phyloP scores from a whole-genome alignment of 352 stramenopile genomes.

The Phytophthora lateralis region DNA sequence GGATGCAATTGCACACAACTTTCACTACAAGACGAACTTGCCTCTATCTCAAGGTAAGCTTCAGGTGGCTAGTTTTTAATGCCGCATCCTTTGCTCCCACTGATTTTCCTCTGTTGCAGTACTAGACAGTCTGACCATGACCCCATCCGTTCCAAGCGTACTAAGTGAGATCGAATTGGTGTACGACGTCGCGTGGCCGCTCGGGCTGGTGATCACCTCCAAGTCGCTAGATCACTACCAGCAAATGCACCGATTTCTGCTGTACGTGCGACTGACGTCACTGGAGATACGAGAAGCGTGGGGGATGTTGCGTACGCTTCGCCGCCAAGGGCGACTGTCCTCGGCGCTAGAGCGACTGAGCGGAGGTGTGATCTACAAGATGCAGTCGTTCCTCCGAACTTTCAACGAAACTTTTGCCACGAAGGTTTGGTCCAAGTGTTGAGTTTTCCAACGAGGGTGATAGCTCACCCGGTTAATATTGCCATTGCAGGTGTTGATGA shows the following conservation, averaged over 20 bases:
- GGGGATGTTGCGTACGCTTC: slow-evolving; percentile 38
- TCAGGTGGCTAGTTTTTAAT: neutral
- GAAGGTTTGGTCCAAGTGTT: slow-evolving; percentile 27
- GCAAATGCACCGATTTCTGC: slow-evolving; percentile 49
- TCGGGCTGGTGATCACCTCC: slow-evolving; percentile 53
- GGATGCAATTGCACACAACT: slow-evolving; percentile 37
- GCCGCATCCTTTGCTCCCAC: neutral
- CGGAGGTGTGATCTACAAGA: slow-evolving; percentile 44
- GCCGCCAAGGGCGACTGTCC: slow-evolving; percentile 12
- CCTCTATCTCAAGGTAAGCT: slow-evolving; percentile 47
- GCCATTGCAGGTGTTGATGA: slow-evolving; percentile 43
- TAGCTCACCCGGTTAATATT: slow-evolving; percentile 4
- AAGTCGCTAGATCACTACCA: slow-evolving; percentile 42
- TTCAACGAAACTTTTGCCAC: slow-evolving; percentile 59
- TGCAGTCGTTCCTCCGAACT: slow-evolving; percentile 43
- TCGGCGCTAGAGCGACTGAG: slow-evolving; percentile 31
- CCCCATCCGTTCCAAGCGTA: slow-evolving; percentile 32
- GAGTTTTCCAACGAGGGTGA: neutral
- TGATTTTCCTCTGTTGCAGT: slow-evolving; percentile 27
- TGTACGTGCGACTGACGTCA: slow-evolving; percentile 49
- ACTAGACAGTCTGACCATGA: slow-evolving; percentile 43
- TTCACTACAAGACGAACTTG: slow-evolving; percentile 52
- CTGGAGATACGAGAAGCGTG: slow-evolving; percentile 51
- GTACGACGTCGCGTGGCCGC: slow-evolving; percentile 53
- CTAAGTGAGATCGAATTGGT: slow-evolving; percentile 55